These are phyloP conservation scores for Citrus medica DNA, from an alignment of 345 rosid species.

Conservation along the genomic window DNA sequence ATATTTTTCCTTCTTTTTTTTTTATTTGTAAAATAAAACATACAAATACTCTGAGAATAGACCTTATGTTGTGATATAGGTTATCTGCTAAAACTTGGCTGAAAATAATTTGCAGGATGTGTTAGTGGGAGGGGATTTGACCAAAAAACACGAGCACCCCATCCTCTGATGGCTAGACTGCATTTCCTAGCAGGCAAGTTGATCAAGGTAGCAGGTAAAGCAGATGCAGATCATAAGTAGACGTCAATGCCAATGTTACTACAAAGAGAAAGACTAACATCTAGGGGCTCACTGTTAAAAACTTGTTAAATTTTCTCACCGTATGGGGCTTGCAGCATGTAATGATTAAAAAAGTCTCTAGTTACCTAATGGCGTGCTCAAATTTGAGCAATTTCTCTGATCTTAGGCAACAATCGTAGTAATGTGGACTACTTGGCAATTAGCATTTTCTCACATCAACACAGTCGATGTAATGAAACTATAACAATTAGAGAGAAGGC, in stretches of 20 bases:
- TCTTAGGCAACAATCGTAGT: neutral
- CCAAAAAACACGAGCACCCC: conserved; percentile 56
- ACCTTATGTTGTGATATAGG: neutral
- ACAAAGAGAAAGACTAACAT: neutral
- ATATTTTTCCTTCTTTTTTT: neutral
- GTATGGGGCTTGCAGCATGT: neutral
- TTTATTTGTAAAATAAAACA: neutral
- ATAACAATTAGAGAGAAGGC: neutral
- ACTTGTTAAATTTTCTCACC: neutral
- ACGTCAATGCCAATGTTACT: neutral
- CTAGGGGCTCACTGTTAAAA: neutral
- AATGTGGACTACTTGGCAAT: neutral
- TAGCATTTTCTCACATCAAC: neutral
- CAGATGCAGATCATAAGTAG: conserved; percentile 7
- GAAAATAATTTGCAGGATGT: conserved; percentile 55
- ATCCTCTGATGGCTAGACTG: conserved; percentile 72
- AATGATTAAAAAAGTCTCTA: neutral
- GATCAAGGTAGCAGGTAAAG: conserved; percentile 22
- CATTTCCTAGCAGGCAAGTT: conserved; percentile 77
- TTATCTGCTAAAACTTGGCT: neutral
- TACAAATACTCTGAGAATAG: neutral
- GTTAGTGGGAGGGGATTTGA: conserved; percentile 93
- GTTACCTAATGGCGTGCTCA: conserved; percentile 3
- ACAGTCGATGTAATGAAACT: neutral
- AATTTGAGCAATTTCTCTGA: conserved; percentile 19